These are phyloP conservation scores for Boletus holoroseus DNA, from an alignment of 1,284 basidiomycete species.

Conservation along the genomic window DNA sequence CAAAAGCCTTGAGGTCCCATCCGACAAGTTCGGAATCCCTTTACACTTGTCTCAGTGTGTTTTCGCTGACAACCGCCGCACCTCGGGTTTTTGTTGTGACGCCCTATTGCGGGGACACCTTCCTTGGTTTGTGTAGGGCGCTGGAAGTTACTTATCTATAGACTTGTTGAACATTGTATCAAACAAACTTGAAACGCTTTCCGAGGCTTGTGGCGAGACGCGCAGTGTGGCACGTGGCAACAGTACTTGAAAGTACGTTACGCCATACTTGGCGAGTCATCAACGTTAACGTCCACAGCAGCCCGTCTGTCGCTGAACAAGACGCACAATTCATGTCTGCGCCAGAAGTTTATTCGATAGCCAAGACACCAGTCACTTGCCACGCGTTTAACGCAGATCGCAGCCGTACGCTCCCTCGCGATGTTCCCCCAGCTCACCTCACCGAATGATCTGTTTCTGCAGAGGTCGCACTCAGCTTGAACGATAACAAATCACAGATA, in stretches of 20 bases:
- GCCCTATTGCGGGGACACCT: background rate
- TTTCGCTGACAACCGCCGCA: background rate
- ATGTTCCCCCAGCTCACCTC: constrained; percentile 1
- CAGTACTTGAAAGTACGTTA: background rate
- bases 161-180: background rate
- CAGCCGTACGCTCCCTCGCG: constrained; percentile 52
- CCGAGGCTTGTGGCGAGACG: background rate
- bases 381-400: constrained; percentile 93
- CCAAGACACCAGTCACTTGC: constrained; percentile 80
- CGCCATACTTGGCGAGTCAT: background rate
- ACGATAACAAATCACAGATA: constrained; percentile 86
- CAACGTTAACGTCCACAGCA: background rate
- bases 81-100: background rate
- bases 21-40: background rate
- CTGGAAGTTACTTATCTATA: background rate
- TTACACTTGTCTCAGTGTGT: background rate
- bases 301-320: background rate
- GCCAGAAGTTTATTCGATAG: constrained; percentile 75
- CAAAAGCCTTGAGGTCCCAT: background rate
- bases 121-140: background rate
- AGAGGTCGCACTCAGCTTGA: constrained; percentile 92
- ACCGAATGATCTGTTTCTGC: constrained; percentile 16
- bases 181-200: background rate
- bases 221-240: constrained; percentile 18
- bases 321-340: constrained; percentile 49